Conservation (phyloP, 169 alveolate genomes). For the Amoebophrya sp. region DNA sequence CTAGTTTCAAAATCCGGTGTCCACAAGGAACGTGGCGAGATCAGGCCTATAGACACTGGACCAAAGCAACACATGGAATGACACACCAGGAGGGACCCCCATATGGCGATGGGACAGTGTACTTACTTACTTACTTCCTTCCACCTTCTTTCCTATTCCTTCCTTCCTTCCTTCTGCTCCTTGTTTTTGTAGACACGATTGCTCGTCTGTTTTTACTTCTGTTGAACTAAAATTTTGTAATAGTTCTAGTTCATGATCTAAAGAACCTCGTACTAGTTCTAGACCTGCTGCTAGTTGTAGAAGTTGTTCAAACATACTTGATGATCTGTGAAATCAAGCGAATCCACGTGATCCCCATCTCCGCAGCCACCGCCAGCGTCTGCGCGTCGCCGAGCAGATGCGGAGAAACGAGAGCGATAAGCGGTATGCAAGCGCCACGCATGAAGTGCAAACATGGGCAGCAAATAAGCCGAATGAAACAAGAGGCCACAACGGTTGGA, state of each 20-base stretch:
- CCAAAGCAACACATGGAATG: background rate
- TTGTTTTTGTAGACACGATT: too few relatives aligned
- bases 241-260: too few relatives aligned
- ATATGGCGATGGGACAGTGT: background rate
- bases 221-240: too few relatives aligned
- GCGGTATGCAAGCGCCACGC: background rate
- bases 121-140: background rate
- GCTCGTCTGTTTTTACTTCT: too few relatives aligned
- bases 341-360: background rate
- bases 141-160: too few relatives aligned
- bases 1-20: background rate
- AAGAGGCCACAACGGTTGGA: background rate
- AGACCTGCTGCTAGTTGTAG: too few relatives aligned
- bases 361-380: background rate
- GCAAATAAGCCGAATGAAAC: background rate
- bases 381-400: background rate
- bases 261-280: too few relatives aligned
- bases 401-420: background rate
- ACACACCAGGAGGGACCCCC: background rate
- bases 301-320: too few relatives aligned
- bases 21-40: constrained; percentile 9
- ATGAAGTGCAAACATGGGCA: background rate
- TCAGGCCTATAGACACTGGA: background rate
- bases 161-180: too few relatives aligned
- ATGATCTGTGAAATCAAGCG: background rate